A percentile compares a stretch with the other conserved stretches of the same genome.
Conservation (phyloP, 139 green algal genomes). For the Dunaliella sp. region DNA sequence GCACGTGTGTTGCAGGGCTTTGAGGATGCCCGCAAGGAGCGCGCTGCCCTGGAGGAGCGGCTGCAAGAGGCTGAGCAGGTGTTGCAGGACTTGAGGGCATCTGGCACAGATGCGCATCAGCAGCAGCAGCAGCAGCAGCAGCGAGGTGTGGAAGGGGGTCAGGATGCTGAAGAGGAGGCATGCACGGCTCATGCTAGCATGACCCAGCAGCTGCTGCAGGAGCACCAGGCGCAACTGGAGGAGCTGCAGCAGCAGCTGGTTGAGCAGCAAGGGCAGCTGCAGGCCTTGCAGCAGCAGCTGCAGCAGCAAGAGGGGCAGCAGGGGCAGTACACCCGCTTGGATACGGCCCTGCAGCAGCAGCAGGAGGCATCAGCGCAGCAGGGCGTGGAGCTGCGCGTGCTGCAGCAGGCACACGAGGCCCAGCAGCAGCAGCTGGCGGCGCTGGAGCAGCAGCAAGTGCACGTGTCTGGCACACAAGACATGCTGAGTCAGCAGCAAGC, state of each 20-base stretch:
- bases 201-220: background rate
- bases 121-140: background rate
- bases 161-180: no score
- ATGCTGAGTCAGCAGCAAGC: no score
- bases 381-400: no score
- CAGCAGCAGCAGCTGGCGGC: no score
- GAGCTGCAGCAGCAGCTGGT: background rate
- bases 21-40: background rate
- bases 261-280: background rate
- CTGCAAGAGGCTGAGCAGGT: constrained; percentile 4
- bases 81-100: background rate
- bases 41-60: background rate
- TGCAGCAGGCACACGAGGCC: no score
- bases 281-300: background rate
- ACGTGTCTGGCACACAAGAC: no score
- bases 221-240: background rate
- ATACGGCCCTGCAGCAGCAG: no score
- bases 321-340: background rate
- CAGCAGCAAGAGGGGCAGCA: background rate
- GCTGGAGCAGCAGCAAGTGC: no score
- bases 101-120: background rate
- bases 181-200: no score
- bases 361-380: no score
- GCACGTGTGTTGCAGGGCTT: no score
- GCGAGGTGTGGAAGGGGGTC: no score